Percentiles rank a stretch among this genome's conserved stretches.
These are phyloP conservation scores for Fusarium nygamai DNA, from an alignment of 2,329 filamentous ascomycete species.

Conservation along the genomic window DNA sequence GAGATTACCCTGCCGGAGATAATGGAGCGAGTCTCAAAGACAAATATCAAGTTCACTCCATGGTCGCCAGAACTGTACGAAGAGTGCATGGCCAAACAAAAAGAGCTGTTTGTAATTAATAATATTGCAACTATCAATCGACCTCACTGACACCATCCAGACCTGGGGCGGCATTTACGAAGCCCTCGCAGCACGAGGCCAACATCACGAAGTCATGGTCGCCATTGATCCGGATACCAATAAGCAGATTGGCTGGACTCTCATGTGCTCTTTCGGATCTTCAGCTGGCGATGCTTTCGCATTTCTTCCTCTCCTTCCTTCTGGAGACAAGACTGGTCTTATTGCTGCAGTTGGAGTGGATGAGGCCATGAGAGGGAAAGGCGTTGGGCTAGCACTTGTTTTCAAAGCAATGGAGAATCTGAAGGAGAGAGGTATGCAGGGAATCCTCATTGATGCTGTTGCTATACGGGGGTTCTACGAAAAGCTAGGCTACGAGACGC, in stretches of 20 bases:
- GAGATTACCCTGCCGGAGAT: conserved; percentile 18
- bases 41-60: conserved; percentile 25
- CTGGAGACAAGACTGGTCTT: conserved; percentile 33
- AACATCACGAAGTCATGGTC: conserved; percentile 36
- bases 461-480: conserved; percentile 38
- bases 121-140: too few species aligned
- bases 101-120: conserved; percentile 26
- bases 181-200: conserved; percentile 16
- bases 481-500: conserved; percentile 18
- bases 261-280: conserved; percentile 32
- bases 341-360: conserved; percentile 40
- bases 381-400: conserved; percentile 31
- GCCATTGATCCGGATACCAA: conserved; percentile 39
- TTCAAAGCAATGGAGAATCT: conserved; percentile 38
- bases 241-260: conserved; percentile 39
- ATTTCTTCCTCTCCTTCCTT: conserved; percentile 33
- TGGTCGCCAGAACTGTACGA: conserved; percentile 39
- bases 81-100: conserved; percentile 38
- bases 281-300: neutral
- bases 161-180: conserved; percentile 30
- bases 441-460: conserved; percentile 35
- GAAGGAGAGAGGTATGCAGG: conserved; percentile 32
- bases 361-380: conserved; percentile 31
- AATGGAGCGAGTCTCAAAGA: conserved; percentile 32
- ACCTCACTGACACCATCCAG: neutral